phyloP scores from a whole-genome alignment of 192 early-diverging fungal species.

The Rhizoclosmatium globosum region DNA sequence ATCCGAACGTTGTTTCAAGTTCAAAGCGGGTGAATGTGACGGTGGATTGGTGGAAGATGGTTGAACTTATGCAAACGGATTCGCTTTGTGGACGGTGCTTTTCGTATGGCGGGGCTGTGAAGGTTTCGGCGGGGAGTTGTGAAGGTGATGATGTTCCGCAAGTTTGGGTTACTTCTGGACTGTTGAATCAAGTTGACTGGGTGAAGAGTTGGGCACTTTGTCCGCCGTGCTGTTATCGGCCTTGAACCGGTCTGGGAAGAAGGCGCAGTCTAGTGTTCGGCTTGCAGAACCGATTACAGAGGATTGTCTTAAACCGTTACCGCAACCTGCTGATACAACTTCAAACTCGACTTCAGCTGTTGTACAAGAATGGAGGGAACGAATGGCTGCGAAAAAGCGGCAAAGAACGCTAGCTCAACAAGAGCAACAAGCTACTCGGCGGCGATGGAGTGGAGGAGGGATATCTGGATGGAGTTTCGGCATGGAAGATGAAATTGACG shows the following conservation, averaged over 20 bases:
- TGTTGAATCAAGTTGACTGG: not conserved
- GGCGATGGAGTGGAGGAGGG: not conserved
- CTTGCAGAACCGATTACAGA: not conserved
- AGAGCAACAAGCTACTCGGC: not conserved
- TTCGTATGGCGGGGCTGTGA: too few species aligned
- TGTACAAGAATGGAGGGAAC: not conserved
- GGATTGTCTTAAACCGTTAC: not conserved
- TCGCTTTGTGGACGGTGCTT: not conserved
- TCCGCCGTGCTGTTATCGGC: not conserved
- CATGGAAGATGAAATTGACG: slow-evolving; percentile 1
- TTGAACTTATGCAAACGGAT: not conserved
- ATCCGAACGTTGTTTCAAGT: too few species aligned
- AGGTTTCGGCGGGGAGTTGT: too few species aligned
- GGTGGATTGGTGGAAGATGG: not conserved
- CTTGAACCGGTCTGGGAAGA: too few species aligned
- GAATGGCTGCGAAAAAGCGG: not conserved
- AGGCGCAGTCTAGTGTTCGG: too few species aligned
- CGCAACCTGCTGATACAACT: not conserved
- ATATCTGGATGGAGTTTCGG: slow-evolving; percentile 7
- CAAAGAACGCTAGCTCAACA: not conserved
- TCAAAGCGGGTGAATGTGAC: too few species aligned
- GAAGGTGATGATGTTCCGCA: too few species aligned
- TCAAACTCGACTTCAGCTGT: not conserved
- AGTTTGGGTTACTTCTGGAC: not conserved
- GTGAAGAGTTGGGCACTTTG: not conserved